Base-by-base conservation (phyloP, 2,329 filamentous ascomycete species). In the Hansfordia pulvinata region DNA sequence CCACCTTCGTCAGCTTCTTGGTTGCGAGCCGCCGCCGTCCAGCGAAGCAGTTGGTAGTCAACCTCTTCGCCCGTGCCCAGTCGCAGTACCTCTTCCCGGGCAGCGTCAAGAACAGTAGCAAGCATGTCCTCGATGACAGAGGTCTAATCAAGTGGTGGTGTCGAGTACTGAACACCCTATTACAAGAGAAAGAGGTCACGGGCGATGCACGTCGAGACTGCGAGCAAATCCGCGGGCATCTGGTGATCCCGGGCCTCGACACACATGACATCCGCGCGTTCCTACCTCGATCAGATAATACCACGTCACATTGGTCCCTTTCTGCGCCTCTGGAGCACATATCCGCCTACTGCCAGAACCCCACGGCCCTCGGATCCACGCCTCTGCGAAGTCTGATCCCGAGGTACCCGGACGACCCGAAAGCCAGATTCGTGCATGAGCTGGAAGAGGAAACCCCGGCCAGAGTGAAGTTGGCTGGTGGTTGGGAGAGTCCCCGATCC, bases 121-220 rank as follows among this genome's bases (percentile, higher is more conserved):
- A 98, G 47, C 90, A 98, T 56, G 78, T 98, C 0, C 60, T 96
- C 7, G 84, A 93, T 41, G 90, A 98, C 42, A 67, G 85, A 17
- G 83, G 81, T 1, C 59, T 98, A 27, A 82, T 98, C 12, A 83
- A 77, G 42, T 98, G 90, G 90, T 98, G 90, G 90, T 93, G 85
- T 45, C 76, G 72, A 10, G 81, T 88, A 8, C 56, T 94, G 9
- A 78, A 94, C 43, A 79, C 81, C 0, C 60, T 94, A 4, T 52
- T 93, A 8, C 56, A 61, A 26, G 35, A 53, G 10, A 52, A 66
- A 43, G 45, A 25, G 37, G 42, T 38, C 34, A 44, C 20, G 50
- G 55, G 15, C 38, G 43, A 38, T 27, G 35, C 34, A 6, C 40
- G 42, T 4, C 40, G 43, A n/a, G 36, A 36, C 0, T 66, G 64